Evolutionary conservation across 805 yeast species (phyloP).

Genomic region (Candida nitratophila): DNA sequence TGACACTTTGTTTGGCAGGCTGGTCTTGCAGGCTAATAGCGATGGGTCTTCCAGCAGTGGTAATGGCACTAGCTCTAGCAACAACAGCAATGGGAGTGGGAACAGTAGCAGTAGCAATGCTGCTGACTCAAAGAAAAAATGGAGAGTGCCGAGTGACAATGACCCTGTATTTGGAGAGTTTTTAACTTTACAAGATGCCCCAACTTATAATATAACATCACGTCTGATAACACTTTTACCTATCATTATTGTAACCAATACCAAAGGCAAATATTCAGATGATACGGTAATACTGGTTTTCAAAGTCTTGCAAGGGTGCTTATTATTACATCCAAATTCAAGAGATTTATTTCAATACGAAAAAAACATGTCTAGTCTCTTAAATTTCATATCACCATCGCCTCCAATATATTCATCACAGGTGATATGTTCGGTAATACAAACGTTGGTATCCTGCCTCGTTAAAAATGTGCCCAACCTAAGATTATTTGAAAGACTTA

Average conservation of each 20-base stretch:
- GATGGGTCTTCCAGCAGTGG: background rate
- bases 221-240: conserved; percentile 25
- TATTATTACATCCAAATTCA: conserved; percentile 52
- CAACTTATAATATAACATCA: conserved; percentile 42
- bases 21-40: conserved; percentile 3
- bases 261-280: conserved; percentile 6
- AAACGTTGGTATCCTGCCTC: conserved; percentile 50
- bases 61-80: too few relatives aligned
- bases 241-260: conserved; percentile 6
- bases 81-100: background rate
- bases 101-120: background rate
- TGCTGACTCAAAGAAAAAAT: conserved; percentile 10
- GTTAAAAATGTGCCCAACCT: conserved; percentile 51
- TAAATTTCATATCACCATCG: conserved; percentile 16
- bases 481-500: conserved; percentile 48
- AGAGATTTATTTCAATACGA: conserved; percentile 39
- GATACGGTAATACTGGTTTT: conserved; percentile 18
- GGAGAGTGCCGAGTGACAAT: conserved; percentile 20
- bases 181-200: conserved; percentile 41
- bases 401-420: conserved; percentile 4
- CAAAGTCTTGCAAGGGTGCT: conserved; percentile 49
- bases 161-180: conserved; percentile 32
- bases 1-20: conserved; percentile 14
- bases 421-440: conserved; percentile 35
- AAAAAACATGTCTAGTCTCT: conserved; percentile 30